Evolutionary conservation across 2,329 filamentous ascomycete genomes (phyloP).

Genomic region (Fusarium temperatum): DNA sequence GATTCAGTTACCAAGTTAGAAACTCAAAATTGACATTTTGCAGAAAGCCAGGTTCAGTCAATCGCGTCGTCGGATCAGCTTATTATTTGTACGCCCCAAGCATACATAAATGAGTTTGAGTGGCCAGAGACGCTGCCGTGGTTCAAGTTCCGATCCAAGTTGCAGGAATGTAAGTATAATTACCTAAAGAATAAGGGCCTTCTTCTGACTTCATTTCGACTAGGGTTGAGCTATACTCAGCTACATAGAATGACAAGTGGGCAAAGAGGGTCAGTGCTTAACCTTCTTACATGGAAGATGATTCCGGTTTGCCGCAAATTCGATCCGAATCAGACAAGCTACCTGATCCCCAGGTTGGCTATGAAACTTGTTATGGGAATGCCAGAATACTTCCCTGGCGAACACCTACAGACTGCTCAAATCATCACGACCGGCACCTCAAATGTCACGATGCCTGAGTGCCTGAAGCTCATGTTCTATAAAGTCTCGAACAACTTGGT

Average conservation of each 20-base stretch:
- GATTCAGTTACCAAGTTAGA: fast-evolving
- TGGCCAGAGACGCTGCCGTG: neutral
- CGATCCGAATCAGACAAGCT: fast-evolving
- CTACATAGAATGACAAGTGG: fast-evolving
- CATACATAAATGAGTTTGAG: neutral
- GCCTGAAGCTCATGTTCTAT: neutral
- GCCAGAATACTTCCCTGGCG: neutral
- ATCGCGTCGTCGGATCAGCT: fast-evolving
- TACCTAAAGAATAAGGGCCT: fast-evolving
- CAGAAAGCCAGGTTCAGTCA: fast-evolving
- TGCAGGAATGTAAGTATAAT: fast-evolving
- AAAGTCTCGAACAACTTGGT: fast-evolving
- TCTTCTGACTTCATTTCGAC: fast-evolving
- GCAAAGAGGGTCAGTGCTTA: fast-evolving
- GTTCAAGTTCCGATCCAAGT: neutral
- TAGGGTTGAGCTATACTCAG: neutral
- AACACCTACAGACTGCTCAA: neutral
- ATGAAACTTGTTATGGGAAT: fast-evolving
- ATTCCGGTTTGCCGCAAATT: too few species aligned
- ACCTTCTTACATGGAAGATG: neutral
- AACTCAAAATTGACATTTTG: fast-evolving
- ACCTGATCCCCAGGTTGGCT: neutral
- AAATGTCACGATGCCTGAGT: fast-evolving
- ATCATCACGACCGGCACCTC: fast-evolving
- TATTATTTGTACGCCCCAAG: fast-evolving